These are phyloP conservation scores for Euphorbia tirucalli DNA, from an alignment of 345 rosid genomes.

Conservation along the genomic window DNA sequence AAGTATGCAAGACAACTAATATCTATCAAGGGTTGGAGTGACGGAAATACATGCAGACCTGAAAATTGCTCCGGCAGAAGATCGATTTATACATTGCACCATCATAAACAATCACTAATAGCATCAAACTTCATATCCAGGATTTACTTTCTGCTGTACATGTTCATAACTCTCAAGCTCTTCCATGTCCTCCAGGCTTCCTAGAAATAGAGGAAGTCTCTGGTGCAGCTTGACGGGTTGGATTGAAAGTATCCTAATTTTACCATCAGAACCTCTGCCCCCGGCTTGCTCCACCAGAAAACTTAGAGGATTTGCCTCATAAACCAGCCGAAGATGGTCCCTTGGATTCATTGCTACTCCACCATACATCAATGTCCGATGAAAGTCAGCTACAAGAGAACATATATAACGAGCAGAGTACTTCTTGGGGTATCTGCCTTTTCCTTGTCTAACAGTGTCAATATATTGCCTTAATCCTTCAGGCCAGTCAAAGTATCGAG, in stretches of 20 bases:
- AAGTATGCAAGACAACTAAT: neutral
- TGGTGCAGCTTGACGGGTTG: constrained; percentile 89
- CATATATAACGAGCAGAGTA: constrained; percentile 93
- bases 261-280: constrained; percentile 86
- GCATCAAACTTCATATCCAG: constrained; percentile 88
- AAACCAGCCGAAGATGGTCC: constrained; percentile 86
- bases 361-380: constrained; percentile 81
- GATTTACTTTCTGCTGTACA: constrained; percentile 90
- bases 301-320: constrained; percentile 89
- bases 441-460: constrained; percentile 81
- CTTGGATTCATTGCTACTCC: constrained; percentile 95
- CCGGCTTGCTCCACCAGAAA: constrained; percentile 87
- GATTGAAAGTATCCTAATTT: constrained; percentile 63
- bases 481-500: constrained; percentile 94
- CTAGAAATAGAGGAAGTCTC: constrained; percentile 82
- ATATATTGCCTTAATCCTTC: constrained; percentile 77
- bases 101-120: neutral
- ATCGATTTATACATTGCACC: neutral
- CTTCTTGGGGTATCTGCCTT: constrained; percentile 82
- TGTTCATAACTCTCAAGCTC: constrained; percentile 80
- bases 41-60: neutral
- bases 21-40: neutral
- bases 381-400: constrained; percentile 90
- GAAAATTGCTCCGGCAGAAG: neutral
- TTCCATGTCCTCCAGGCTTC: constrained; percentile 70